Evolutionary conservation across 2,329 filamentous ascomycete species (phyloP), one percentile per base, ranked within the genome.

Genomic region (Colletotrichum theobromicola): DNA sequence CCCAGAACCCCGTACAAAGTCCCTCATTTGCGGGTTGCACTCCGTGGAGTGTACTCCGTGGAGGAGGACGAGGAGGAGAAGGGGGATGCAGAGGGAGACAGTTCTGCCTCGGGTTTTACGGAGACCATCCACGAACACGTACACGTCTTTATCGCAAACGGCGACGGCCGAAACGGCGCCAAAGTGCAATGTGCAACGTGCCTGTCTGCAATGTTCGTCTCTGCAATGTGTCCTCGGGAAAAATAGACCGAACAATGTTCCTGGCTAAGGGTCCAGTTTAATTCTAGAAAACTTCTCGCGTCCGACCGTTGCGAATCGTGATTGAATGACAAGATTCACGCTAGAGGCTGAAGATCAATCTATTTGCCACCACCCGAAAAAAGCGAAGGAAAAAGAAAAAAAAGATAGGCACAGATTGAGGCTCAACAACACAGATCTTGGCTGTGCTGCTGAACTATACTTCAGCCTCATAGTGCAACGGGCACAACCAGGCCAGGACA

Each of bases 161-260:
- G 67, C 35, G 30, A 32, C 26, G 67, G 35, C 60, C 72, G 67
- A 66, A 74, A 71, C 67, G 68, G 67, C 42, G 34, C 24, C 60
- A 32, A 35, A 32, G 18, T 60, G 42, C 12, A 16, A 12, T 12
- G 18, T 58, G 21, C 53, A n/a, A 30, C 10, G 24, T 30, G 32
- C 12, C n/a, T 64, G 26, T 18, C 32, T 30, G 16, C 9, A 46
- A 42, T 30, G 28, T n/a, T n/a, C n/a, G n/a, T 18, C 37, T 53
- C 24, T 26, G 18, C 24, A 35, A 37, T 50, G 53, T 66, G 32
- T 46, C 53, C 18, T 67, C 62, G 72, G 72, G 68, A 58, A 60
- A 46, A 53, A 57, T 62, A 61, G 13, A 72, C 67, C 67, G 72
- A 74, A 55, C 12, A 6, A 46, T 26, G 16, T 34, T 50, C 62